These are phyloP conservation scores for Nicotiana tabacum DNA, from an alignment of 257 asterid species.

Conservation along the genomic window DNA sequence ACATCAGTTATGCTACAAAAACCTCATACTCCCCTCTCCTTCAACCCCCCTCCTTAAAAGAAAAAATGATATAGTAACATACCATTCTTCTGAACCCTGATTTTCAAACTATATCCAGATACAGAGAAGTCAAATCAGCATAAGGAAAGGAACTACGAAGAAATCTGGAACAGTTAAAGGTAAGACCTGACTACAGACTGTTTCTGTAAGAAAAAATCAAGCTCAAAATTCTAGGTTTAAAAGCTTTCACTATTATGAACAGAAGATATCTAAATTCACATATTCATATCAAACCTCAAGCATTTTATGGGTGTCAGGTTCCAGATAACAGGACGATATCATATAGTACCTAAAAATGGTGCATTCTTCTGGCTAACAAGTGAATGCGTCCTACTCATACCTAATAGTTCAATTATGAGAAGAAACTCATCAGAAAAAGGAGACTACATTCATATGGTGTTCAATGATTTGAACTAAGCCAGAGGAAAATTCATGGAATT, in stretches of 20 bases:
- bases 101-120: neutral
- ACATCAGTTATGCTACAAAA: neutral
- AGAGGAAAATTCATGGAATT: neutral
- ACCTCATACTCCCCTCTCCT: neutral
- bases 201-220: neutral
- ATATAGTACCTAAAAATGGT: neutral
- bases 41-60: neutral
- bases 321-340: neutral
- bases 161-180: neutral
- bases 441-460: neutral
- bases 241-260: neutral
- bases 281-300: neutral
- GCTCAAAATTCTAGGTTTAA: neutral
- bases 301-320: neutral
- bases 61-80: neutral
- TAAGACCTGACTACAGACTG: neutral
- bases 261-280: neutral
- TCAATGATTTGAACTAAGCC: neutral
- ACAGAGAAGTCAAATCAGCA: neutral
- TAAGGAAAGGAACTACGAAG: neutral
- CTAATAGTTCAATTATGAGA: neutral
- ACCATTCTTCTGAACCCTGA: neutral
- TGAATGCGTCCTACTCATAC: neutral
- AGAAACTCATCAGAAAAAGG: neutral
- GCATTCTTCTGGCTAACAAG: neutral